Evolutionary conservation across 805 yeast genomes (phyloP).

Genomic region (Hanseniaspora nectarophila): DNA sequence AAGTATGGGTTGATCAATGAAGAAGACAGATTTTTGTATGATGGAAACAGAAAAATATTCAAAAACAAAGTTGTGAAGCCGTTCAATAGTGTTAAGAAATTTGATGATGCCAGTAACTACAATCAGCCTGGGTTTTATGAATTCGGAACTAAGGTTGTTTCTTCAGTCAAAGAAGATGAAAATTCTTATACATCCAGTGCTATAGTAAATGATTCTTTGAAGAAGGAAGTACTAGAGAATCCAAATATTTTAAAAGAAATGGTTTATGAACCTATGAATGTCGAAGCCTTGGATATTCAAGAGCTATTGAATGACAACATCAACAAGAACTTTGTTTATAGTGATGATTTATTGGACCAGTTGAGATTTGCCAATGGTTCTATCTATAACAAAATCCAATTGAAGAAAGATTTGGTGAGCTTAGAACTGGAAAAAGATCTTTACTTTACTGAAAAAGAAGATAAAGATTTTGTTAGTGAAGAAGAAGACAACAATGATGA

Average conservation of each 20-base stretch:
- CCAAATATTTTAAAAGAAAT: conserved; percentile 43
- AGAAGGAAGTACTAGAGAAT: conserved; percentile 18
- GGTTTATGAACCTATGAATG: conserved; percentile 57
- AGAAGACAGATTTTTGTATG: conserved; percentile 9
- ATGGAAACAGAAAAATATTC: conserved; percentile 8
- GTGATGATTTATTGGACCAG: conserved; percentile 56
- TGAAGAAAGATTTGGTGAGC: conserved; percentile 13
- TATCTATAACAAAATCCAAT: conserved; percentile 21
- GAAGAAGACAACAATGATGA: background rate
- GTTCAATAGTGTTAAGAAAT: background rate
- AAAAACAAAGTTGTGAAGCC: conserved; percentile 4
- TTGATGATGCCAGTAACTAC: background rate
- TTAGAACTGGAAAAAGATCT: background rate
- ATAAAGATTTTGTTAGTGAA: background rate
- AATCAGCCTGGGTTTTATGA: conserved; percentile 9
- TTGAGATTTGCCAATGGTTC: conserved; percentile 36
- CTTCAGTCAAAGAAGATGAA: background rate
- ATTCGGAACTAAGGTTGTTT: background rate
- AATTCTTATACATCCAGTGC: background rate
- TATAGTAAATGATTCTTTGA: conserved; percentile 13
- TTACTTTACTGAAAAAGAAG: background rate
- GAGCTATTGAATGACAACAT: conserved; percentile 35
- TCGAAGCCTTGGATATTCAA: conserved; percentile 36
- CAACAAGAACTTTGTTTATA: conserved; percentile 31
- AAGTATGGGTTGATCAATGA: conserved; percentile 80